Percentiles rank a stretch among this genome's conserved stretches.
phyloP scores from a whole-genome alignment of 345 rosid genomes.

The Lepidium didymum region DNA sequence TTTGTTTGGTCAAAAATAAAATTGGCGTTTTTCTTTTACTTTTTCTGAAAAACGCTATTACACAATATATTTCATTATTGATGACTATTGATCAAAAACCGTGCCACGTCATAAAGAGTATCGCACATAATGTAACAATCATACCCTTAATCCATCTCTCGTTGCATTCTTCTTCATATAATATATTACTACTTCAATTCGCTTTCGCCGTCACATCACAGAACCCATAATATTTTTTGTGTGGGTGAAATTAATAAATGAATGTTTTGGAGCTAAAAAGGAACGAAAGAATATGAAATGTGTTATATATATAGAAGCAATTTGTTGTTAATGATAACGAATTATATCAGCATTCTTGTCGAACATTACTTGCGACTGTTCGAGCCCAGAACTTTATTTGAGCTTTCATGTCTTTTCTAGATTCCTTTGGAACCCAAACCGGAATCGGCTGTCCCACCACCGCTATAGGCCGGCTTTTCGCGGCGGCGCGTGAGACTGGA shows the following conservation, averaged over 20 bases:
- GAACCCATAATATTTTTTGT: neutral
- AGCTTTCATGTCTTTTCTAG: slow-evolving; percentile 49
- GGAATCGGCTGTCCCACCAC: slow-evolving; percentile 41
- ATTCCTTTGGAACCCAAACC: slow-evolving; percentile 32
- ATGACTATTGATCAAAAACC: too few relatives aligned
- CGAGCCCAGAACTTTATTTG: slow-evolving; percentile 71
- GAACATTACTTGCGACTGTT: slow-evolving; percentile 63
- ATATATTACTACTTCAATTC: neutral
- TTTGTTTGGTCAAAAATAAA: too few relatives aligned
- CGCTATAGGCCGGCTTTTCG: slow-evolving; percentile 31
- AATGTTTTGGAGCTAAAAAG: neutral
- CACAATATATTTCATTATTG: too few relatives aligned
- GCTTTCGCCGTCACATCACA: neutral
- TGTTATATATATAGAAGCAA: neutral
- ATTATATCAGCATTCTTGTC: slow-evolving; percentile 35
- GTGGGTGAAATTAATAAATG: neutral
- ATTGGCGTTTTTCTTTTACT: too few relatives aligned
- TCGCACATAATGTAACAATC: too few relatives aligned
- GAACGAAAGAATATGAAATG: slow-evolving; percentile 13
- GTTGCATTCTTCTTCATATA: neutral
- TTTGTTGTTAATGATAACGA: neutral
- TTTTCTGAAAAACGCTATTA: too few relatives aligned
- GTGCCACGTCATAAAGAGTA: too few relatives aligned
- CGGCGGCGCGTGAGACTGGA: neutral
- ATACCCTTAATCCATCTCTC: neutral